phyloP scores from a whole-genome alignment of 768 basidiomycete species.

The Clitopilus passeckerianus region DNA sequence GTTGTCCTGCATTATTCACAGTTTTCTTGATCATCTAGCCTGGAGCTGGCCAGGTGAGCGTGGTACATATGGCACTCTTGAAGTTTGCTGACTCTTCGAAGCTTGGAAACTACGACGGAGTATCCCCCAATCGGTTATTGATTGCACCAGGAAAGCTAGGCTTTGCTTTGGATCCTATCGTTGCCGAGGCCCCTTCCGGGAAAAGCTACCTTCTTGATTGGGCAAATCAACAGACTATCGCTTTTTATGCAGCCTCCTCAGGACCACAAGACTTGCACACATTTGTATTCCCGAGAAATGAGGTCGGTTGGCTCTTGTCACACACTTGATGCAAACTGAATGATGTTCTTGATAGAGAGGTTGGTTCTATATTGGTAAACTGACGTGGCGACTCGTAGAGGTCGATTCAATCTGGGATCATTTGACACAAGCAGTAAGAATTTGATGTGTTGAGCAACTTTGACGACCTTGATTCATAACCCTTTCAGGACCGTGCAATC shows the following conservation, averaged over 20 bases:
- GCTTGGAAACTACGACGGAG: conserved; percentile 27
- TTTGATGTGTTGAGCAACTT: background rate
- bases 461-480: background rate
- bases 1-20: background rate
- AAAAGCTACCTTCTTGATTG: conserved; percentile 50
- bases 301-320: conserved; percentile 23
- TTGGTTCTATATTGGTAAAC: conserved; percentile 51
- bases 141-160: conserved; percentile 10
- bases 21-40: background rate
- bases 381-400: conserved; percentile 32
- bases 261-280: conserved; percentile 35
- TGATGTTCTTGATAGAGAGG: conserved; percentile 22
- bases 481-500: conserved; percentile 15
- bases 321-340: background rate
- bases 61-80: background rate
- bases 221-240: conserved; percentile 29
- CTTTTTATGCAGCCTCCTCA: too few species aligned
- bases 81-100: conserved; percentile 13
- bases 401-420: conserved; percentile 32
- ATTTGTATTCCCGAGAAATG: conserved; percentile 41
- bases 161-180: conserved; percentile 51
- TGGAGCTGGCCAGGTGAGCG: background rate
- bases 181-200: conserved; percentile 37
- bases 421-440: conserved; percentile 28
- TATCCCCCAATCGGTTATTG: conserved; percentile 39